These are phyloP conservation scores for Alternaria gansuensis DNA, from an alignment of 2,329 filamentous ascomycete genomes.

Conservation along the genomic window DNA sequence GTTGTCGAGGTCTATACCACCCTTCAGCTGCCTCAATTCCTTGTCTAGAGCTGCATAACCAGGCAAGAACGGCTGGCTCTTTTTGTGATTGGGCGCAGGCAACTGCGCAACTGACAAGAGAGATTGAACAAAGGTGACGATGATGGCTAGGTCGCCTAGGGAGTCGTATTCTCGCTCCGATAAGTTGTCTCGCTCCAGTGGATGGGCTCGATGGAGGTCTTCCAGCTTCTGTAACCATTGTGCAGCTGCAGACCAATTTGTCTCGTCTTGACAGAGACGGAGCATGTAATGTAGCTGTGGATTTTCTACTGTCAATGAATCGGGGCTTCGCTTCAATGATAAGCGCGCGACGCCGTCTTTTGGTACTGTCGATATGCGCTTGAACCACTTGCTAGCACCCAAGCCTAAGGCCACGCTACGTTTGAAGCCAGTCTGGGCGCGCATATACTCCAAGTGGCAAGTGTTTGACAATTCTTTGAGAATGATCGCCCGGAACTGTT, in stretches of 20 bases:
- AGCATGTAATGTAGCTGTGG: conserved; percentile 58
- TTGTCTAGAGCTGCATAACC: conserved; percentile 47
- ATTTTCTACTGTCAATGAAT: conserved; percentile 47
- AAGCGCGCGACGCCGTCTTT: conserved; percentile 49
- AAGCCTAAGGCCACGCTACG: conserved; percentile 52
- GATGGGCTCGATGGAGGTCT: conserved; percentile 50
- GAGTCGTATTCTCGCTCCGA: conserved; percentile 47
- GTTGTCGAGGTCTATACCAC: conserved; percentile 26
- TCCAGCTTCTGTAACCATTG: conserved; percentile 56
- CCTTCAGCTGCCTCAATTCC: conserved; percentile 54
- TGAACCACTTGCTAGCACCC: conserved; percentile 55
- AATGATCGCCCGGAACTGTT: conserved; percentile 47
- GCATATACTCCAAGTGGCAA: conserved; percentile 58
- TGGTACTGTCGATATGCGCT: conserved; percentile 39
- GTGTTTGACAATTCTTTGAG: conserved; percentile 58
- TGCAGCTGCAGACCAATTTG: conserved; percentile 48
- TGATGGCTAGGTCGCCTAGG: conserved; percentile 52
- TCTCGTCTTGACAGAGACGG: conserved; percentile 56
- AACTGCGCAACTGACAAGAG: conserved; percentile 48
- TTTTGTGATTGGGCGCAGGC: conserved; percentile 53
- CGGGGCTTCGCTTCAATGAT: conserved; percentile 55
- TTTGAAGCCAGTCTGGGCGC: conserved; percentile 54
- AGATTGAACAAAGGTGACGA: conserved; percentile 55
- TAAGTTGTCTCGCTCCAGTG: conserved; percentile 49
- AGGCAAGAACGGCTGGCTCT: conserved; percentile 52